Conservation (phyloP, 1,284 basidiomycete genomes). For the Amylostereum areolatum region DNA sequence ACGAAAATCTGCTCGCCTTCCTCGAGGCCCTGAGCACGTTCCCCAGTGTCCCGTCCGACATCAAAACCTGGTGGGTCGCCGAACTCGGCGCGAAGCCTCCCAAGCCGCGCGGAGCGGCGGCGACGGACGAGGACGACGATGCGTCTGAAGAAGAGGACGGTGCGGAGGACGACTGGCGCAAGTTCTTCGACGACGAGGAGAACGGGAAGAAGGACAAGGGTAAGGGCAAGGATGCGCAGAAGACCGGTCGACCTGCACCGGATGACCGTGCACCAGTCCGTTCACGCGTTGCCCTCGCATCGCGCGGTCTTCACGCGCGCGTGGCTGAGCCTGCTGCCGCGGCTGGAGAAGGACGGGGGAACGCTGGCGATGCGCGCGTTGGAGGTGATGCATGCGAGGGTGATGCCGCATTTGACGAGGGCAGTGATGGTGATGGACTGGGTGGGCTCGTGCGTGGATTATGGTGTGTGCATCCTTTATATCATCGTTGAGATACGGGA, state of each 20-base stretch:
- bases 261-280: slow-evolving; percentile 66
- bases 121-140: slow-evolving; percentile 32
- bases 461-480: slow-evolving; percentile 39
- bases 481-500: too few relatives aligned
- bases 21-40: slow-evolving; percentile 80
- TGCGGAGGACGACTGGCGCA: slow-evolving; percentile 70
- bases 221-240: slow-evolving; percentile 26
- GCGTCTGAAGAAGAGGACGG: slow-evolving; percentile 39
- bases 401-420: slow-evolving; percentile 80
- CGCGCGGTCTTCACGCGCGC: slow-evolving; percentile 72
- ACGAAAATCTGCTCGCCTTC: slow-evolving; percentile 67
- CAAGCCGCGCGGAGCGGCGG: slow-evolving; percentile 36
- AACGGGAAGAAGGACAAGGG: slow-evolving; percentile 32
- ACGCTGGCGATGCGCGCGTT: slow-evolving; percentile 50
- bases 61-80: slow-evolving; percentile 85
- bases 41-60: slow-evolving; percentile 68
- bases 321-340: slow-evolving; percentile 72
- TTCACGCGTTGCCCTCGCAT: slow-evolving; percentile 72
- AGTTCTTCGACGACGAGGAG: slow-evolving; percentile 63
- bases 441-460: slow-evolving; percentile 84
- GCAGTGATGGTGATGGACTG: slow-evolving; percentile 91
- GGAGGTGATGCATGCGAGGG: slow-evolving; percentile 77
- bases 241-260: slow-evolving; percentile 47
- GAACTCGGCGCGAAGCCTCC: slow-evolving; percentile 61
- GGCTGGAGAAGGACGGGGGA: slow-evolving; percentile 36